These are phyloP conservation scores for Erythrobasidium hasegawianum DNA, from an alignment of 1,284 basidiomycete genomes.

Conservation along the genomic window DNA sequence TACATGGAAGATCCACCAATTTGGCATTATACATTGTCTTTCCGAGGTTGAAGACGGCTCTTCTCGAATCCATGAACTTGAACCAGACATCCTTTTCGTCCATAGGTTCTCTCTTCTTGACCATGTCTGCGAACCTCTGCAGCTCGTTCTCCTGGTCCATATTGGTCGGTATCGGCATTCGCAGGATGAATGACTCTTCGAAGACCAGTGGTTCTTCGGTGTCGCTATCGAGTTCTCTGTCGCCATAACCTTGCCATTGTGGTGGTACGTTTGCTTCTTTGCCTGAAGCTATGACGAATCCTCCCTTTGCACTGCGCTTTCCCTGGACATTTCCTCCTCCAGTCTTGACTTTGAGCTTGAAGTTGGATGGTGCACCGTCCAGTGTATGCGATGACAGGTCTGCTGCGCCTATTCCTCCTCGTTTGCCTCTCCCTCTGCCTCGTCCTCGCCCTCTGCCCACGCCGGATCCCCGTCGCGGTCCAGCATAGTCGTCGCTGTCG, in stretches of 20 bases:
- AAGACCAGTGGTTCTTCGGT: slow-evolving; percentile 82
- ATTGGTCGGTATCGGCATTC: slow-evolving; percentile 64
- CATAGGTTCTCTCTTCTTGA: slow-evolving; percentile 67
- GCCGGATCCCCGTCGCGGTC: slow-evolving; percentile 2
- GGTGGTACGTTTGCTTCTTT: slow-evolving; percentile 29
- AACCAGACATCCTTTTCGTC: slow-evolving; percentile 82
- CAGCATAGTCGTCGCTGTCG: slow-evolving; percentile 20
- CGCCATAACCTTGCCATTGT: slow-evolving; percentile 57
- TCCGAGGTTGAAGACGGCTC: slow-evolving; percentile 85
- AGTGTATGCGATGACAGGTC: background rate
- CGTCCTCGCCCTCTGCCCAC: slow-evolving; percentile 10
- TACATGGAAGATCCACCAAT: slow-evolving; percentile 90
- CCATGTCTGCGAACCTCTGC: slow-evolving; percentile 55
- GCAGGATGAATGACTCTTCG: slow-evolving; percentile 94
- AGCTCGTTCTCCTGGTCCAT: slow-evolving; percentile 39
- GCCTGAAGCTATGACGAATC: slow-evolving; percentile 26
- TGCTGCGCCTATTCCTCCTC: background rate
- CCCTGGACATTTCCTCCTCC: slow-evolving; percentile 58
- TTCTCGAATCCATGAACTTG: slow-evolving; percentile 95
- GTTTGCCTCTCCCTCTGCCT: slow-evolving; percentile 12
- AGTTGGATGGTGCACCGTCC: slow-evolving; percentile 53
- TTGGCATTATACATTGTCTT: slow-evolving; percentile 80
- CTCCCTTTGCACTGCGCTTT: slow-evolving; percentile 25
- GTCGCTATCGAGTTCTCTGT: slow-evolving; percentile 91
- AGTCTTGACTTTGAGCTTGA: slow-evolving; percentile 76